Percentiles rank a stretch among this genome's conserved stretches.
Conservation (phyloP, 495 filamentous ascomycete species). For the Hapsidospora chrysogenum region DNA sequence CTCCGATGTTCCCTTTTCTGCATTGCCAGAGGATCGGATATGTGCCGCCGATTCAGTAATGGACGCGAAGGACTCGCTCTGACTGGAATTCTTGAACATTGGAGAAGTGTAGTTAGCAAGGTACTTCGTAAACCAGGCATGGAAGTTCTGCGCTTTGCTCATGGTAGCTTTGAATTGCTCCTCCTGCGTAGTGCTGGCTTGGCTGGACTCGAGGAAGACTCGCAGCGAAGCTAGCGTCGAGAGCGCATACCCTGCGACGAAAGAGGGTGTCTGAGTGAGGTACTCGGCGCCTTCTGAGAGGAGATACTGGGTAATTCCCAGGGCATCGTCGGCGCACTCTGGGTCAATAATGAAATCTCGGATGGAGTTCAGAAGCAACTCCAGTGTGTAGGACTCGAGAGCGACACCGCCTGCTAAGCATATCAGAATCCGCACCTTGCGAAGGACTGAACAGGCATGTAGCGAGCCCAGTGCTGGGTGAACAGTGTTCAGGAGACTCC, state of each 20-base stretch:
- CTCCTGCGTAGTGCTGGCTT: constrained; percentile 58
- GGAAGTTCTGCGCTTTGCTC: constrained; percentile 47
- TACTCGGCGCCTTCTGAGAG: constrained; percentile 50
- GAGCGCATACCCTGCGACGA: constrained; percentile 61
- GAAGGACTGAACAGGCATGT: constrained; percentile 69
- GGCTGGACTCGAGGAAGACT: constrained; percentile 48
- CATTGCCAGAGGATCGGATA: constrained; percentile 40
- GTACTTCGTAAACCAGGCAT: constrained; percentile 51
- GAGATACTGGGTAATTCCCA: constrained; percentile 79
- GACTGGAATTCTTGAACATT: constrained; percentile 23
- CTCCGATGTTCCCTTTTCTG: constrained; percentile 43
- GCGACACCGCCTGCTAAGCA: constrained; percentile 58
- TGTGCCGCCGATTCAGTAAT: constrained; percentile 46
- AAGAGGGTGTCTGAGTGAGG: constrained; percentile 46
- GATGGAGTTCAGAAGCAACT: constrained; percentile 76
- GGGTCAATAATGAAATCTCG: constrained; percentile 61
- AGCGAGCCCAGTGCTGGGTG: constrained; percentile 78
- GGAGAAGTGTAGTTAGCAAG: constrained; percentile 38
- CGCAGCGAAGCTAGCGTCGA: constrained; percentile 59
- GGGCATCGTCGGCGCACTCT: constrained; percentile 80
- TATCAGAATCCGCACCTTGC: constrained; percentile 69
- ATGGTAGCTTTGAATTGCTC: constrained; percentile 55
- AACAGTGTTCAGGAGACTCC: constrained; percentile 62
- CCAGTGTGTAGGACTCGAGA: constrained; percentile 64
- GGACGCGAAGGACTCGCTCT: constrained; percentile 38